Conservation (phyloP, 148 eudicot species). For the Rhododendron ovatum region DNA sequence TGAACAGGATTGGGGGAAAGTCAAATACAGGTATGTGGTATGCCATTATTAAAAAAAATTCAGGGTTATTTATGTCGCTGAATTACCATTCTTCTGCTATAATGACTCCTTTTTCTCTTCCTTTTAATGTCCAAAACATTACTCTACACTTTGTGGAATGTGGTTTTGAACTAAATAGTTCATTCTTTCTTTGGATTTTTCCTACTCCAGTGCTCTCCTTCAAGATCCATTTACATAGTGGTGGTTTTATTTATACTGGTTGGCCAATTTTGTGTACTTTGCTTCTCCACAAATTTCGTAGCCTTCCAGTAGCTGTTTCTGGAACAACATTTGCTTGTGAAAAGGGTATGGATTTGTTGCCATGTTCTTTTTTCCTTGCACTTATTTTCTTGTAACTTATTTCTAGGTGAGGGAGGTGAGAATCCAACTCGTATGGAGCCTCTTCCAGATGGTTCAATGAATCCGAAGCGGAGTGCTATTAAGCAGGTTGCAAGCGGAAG, state of each 20-base stretch:
- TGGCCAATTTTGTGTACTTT: background rate
- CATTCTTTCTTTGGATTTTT: background rate
- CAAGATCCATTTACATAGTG: background rate
- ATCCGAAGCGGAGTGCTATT: constrained; percentile 89
- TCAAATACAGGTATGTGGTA: constrained; percentile 93
- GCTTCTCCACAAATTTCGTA: background rate
- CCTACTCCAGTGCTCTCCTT: background rate
- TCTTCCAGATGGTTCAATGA: constrained; percentile 85
- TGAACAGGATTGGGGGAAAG: constrained; percentile 96
- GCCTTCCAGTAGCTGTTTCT: background rate
- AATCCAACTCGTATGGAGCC: constrained; percentile 94
- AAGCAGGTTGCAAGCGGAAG: constrained; percentile 99
- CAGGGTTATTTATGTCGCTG: background rate
- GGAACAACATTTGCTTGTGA: background rate
- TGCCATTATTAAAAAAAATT: constrained; percentile 6
- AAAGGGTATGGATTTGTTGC: background rate
- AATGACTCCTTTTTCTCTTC: background rate
- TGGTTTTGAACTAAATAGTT: background rate
- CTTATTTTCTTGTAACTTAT: background rate
- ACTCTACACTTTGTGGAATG: background rate
- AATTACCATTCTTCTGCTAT: background rate
- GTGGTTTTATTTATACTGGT: background rate
- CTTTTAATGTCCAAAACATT: background rate
- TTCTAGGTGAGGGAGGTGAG: constrained; percentile 97
- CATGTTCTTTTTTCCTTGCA: background rate